A percentile compares a stretch with the other conserved stretches of the same genome.
phyloP scores from a whole-genome alignment of 169 alveolate genomes.

The Neospora caninum region DNA sequence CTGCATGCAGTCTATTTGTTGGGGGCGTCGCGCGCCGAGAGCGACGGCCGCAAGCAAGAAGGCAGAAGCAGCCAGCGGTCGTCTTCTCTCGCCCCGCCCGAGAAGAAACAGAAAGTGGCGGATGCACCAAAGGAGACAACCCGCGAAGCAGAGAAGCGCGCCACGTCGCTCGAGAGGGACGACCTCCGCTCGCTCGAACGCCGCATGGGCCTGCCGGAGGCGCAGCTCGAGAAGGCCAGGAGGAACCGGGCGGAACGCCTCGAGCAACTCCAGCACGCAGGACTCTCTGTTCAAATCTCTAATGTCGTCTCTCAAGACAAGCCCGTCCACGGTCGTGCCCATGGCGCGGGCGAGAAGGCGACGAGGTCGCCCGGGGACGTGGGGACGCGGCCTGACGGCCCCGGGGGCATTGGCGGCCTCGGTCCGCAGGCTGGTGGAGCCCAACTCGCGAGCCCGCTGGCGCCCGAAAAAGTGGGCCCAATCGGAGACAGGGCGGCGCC shows the following conservation, averaged over 20 bases:
- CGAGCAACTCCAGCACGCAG: background rate
- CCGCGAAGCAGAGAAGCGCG: background rate
- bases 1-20: conserved; percentile 39
- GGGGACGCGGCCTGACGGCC: background rate
- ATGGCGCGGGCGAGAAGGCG: too few relatives aligned
- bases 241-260: conserved; percentile 5
- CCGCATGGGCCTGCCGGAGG: background rate
- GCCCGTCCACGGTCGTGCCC: too few relatives aligned
- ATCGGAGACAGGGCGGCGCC: background rate
- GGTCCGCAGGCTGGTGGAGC: background rate
- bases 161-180: background rate
- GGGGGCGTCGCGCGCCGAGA: background rate
- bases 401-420: background rate
- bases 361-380: background rate
- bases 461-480: too few relatives aligned
- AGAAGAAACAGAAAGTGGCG: background rate
- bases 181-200: background rate
- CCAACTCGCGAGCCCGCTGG: background rate
- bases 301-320: too few relatives aligned
- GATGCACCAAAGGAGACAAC: background rate
- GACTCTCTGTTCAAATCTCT: background rate
- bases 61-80: background rate
- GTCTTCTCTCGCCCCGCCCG: background rate
- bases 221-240: conserved; percentile 13
- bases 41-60: background rate